phyloP scores from a whole-genome alignment of 805 yeast species.

The Wickerhamomyces xylosicus region DNA sequence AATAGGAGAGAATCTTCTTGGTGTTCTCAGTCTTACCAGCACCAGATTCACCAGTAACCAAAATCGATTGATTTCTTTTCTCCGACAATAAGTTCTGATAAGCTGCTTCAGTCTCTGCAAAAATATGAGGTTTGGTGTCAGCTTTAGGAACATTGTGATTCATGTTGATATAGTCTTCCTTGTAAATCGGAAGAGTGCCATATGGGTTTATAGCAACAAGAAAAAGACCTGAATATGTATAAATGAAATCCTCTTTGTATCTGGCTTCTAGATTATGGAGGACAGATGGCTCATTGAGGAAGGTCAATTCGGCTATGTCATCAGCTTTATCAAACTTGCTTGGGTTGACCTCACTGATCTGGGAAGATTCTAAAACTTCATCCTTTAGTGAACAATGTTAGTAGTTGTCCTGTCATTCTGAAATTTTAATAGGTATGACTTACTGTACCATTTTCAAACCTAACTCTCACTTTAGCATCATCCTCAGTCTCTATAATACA shows the following conservation, averaged over 20 bases:
- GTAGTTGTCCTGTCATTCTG: too few relatives aligned
- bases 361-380: slow-evolving; percentile 30
- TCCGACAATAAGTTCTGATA: slow-evolving; percentile 63
- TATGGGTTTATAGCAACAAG: slow-evolving; percentile 95
- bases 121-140: slow-evolving; percentile 74
- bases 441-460: slow-evolving; percentile 28
- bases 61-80: slow-evolving; percentile 72
- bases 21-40: slow-evolving; percentile 99
- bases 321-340: slow-evolving; percentile 80
- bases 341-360: slow-evolving; percentile 71
- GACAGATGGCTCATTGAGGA: slow-evolving; percentile 93
- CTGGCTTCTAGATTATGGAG: slow-evolving; percentile 71
- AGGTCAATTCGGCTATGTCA: slow-evolving; percentile 94
- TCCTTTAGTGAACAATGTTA: slow-evolving; percentile 8
- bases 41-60: slow-evolving; percentile 98
- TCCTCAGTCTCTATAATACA: slow-evolving; percentile 36
- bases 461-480: slow-evolving; percentile 26
- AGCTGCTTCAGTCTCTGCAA: slow-evolving; percentile 82
- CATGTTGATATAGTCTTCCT: slow-evolving; percentile 39
- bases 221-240: slow-evolving; percentile 92
- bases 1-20: slow-evolving; percentile 84
- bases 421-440: slow-evolving; percentile 2
- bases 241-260: slow-evolving; percentile 68
- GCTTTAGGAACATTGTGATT: slow-evolving; percentile 40
- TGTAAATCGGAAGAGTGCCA: slow-evolving; percentile 62